Evolutionary conservation across 2,329 filamentous ascomycete species (phyloP).

Genomic region (Apiospora phragmitis): DNA sequence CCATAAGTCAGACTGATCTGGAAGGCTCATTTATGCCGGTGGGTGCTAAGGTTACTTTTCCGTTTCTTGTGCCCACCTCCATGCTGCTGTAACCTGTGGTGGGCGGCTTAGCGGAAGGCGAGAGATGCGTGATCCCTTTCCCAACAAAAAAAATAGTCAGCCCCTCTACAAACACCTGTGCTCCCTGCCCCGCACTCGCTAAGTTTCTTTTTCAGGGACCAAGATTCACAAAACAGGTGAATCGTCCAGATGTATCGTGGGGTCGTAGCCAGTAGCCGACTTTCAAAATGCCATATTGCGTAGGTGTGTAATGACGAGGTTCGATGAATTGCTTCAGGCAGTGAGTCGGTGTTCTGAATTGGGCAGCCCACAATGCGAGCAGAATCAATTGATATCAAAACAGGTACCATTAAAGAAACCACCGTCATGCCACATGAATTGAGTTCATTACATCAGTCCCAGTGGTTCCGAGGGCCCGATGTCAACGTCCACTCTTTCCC

Average conservation of each 20-base stretch:
- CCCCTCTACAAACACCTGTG: conserved; percentile 2
- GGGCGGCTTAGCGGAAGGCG: neutral
- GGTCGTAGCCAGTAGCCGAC: neutral
- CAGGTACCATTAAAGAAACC: neutral
- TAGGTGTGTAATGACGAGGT: neutral
- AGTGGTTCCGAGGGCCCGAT: neutral
- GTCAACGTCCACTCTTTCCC: conserved; percentile 1
- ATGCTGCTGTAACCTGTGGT: neutral
- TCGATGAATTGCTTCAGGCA: neutral
- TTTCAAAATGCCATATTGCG: neutral
- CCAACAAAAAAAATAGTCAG: conserved; percentile 7
- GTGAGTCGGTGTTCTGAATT: neutral
- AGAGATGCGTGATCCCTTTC: conserved; percentile 5
- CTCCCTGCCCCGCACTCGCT: neutral
- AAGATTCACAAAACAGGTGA: neutral
- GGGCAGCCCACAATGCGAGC: neutral
- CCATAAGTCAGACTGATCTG: neutral
- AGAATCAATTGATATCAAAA: neutral
- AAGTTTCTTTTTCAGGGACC: conserved; percentile 5
- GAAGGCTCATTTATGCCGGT: neutral
- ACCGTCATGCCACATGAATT: neutral
- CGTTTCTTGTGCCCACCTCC: conserved; percentile 9
- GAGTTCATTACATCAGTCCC: neutral
- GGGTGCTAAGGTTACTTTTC: neutral
- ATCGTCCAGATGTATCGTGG: conserved; percentile 1